Conservation (phyloP, 805 yeast species). For the Lipomyces mesembrius region DNA sequence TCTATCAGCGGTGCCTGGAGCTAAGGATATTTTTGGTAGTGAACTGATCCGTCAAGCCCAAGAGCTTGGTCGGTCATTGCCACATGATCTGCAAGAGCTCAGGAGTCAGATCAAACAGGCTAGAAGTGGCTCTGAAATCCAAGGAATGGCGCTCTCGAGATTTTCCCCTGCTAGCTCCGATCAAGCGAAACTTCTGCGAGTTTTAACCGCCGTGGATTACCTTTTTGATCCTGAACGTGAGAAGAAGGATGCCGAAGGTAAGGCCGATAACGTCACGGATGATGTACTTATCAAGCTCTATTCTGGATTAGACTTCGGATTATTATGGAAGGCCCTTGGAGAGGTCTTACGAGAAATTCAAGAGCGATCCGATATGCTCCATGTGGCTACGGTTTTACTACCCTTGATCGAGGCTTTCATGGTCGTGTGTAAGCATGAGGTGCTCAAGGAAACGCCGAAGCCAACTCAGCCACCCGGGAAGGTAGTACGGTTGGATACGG, state of each 20-base stretch:
- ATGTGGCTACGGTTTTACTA: conserved; percentile 76
- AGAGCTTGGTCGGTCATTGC: conserved; percentile 58
- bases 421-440: conserved; percentile 84
- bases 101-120: conserved; percentile 51
- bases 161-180: conserved; percentile 82
- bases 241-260: conserved; percentile 37
- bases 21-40: conserved; percentile 65
- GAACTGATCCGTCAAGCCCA: conserved; percentile 71
- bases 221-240: conserved; percentile 58
- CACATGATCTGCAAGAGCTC: conserved; percentile 59
- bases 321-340: conserved; percentile 84
- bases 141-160: conserved; percentile 60
- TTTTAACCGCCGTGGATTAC: conserved; percentile 85
- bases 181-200: conserved; percentile 84
- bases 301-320: conserved; percentile 68
- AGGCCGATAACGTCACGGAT: conserved; percentile 23
- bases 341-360: conserved; percentile 69
- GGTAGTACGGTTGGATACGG: conserved; percentile 67
- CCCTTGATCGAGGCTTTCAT: conserved; percentile 90
- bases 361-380: conserved; percentile 58
- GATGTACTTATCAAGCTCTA: conserved; percentile 65
- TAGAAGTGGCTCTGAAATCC: conserved; percentile 53
- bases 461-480: conserved; percentile 41
- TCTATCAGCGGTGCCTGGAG: conserved; percentile 62
- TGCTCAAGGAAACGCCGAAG: conserved; percentile 40